Base-by-base conservation (phyloP, 108 stramenopile genomes). In the Nitzschia sp. region DNA sequence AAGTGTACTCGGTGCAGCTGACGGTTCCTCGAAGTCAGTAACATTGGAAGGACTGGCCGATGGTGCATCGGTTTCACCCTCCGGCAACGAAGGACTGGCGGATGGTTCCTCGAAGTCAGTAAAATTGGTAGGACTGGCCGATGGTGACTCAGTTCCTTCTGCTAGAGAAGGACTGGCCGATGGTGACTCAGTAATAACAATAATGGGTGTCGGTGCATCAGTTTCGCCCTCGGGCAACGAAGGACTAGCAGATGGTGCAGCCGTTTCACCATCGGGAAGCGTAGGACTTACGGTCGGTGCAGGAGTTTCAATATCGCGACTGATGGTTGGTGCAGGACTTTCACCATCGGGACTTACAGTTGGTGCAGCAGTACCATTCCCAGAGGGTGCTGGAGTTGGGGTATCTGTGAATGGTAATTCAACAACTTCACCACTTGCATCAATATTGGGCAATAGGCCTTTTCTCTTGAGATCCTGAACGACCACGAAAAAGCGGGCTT, bases 351-450 rank as follows among this genome's bases (percentile, higher is more conserved):
- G 61, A 21, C 44, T 35, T 44, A 41, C 41, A 19, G 67, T 57
- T 34, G 67, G 53, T 17, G 35, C 21, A 44, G 54, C 1, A 32
- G 5, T 55, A 3, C n/a, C 47, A 34, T 34, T 66, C 28, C 32
- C 50, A 1, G 63, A 32, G 2, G 47, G 50, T 22, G 47, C 31
- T 36, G 66, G 33, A 13, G 64, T 65, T 19, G 64, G 64, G 29
- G 48, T 28, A 52, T 46, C 29, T 11, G 64, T 52, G 2, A 50
- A 32, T 15, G 64, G 64, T n/a, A 73, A 28, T 33, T 73, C 72
- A 21, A 54, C 29, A 23, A 65, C 19, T 9, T 58, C 53, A 15
- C 72, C 72, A 48, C 72, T 73, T 25, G 72, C 63, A 35, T 48
- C 55, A 50, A 73, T 48, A 50, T 56, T 73, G 0, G 45, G 23